A percentile compares a stretch with the other conserved stretches of the same genome.
phyloP scores from a whole-genome alignment of 257 asterid species.

The Nicotiana noctiflora region DNA sequence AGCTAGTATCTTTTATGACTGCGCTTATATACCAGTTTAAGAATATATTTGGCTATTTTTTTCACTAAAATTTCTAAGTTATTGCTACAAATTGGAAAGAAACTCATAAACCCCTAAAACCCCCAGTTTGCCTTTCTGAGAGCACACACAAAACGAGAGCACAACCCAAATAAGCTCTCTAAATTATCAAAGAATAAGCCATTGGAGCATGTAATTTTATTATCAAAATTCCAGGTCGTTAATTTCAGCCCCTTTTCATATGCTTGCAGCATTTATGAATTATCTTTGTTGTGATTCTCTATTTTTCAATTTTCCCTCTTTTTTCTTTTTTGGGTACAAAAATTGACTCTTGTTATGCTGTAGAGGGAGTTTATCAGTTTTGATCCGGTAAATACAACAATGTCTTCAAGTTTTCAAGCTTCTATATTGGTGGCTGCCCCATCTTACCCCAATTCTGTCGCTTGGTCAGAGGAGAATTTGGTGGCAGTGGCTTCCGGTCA shows the following conservation, averaged over 20 bases:
- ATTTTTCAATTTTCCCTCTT: background rate
- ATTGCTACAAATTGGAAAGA: background rate
- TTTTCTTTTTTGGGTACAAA: background rate
- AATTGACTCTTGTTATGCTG: background rate
- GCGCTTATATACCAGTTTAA: too few species aligned
- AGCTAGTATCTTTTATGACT: too few species aligned
- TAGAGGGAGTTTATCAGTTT: background rate
- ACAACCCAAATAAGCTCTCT: background rate
- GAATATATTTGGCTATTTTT: too few species aligned
- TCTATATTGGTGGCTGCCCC: constrained; percentile 55
- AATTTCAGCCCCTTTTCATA: background rate
- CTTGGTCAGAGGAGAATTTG: constrained; percentile 88
- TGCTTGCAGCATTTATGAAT: background rate
- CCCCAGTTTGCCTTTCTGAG: too few species aligned
- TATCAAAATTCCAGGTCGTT: background rate
- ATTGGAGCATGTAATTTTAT: background rate
- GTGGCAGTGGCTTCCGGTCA: constrained; percentile 74
- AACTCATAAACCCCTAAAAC: background rate
- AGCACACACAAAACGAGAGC: background rate
- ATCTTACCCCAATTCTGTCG: constrained; percentile 65
- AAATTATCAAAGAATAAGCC: background rate
- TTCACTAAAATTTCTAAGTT: too few species aligned
- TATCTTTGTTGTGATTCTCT: background rate
- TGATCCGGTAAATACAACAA: background rate
- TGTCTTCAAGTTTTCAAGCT: constrained; percentile 60